These are phyloP conservation scores for Abrus pulchellus DNA, from an alignment of 306 rosid species.

Conservation along the genomic window DNA sequence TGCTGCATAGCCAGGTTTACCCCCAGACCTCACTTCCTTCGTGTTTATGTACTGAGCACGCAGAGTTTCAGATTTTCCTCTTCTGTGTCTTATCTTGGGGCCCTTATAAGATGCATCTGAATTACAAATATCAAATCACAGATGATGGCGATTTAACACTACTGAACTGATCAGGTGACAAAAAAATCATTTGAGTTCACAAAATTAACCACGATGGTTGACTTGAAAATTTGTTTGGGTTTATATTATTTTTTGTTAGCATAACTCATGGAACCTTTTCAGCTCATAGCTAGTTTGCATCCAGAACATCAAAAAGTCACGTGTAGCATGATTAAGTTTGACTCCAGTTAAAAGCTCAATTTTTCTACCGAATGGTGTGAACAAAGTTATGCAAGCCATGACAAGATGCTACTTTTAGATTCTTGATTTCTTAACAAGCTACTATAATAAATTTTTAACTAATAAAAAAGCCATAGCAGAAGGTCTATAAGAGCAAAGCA, in stretches of 20 bases:
- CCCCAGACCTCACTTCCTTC: conserved; percentile 85
- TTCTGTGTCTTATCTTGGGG: conserved; percentile 65
- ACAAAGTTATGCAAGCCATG: conserved; percentile 28
- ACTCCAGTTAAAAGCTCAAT: conserved; percentile 18
- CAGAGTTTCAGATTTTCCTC: conserved; percentile 96
- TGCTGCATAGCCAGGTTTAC: conserved; percentile 36
- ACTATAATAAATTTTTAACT: background rate
- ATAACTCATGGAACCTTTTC: conserved; percentile 6
- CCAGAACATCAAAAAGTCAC: conserved; percentile 7
- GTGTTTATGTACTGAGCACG: conserved; percentile 94
- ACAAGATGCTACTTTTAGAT: background rate
- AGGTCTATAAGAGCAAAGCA: conserved; percentile 20
- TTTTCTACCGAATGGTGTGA: conserved; percentile 6
- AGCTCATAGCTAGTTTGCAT: conserved; percentile 13
- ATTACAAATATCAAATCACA: conserved; percentile 48
- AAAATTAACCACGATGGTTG: conserved; percentile 25
- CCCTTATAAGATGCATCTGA: conserved; percentile 66
- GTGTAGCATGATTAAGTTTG: conserved; percentile 8
- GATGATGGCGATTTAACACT: conserved; percentile 8
- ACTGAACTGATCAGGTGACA: conserved; percentile 32
- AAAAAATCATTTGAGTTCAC: conserved; percentile 27
- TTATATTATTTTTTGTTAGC: conserved; percentile 1
- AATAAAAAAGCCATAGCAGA: background rate
- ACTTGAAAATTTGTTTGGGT: conserved; percentile 15
- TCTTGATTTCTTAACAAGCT: conserved; percentile 30